Evolutionary conservation across 2,329 filamentous ascomycete genomes (phyloP), one percentile per base, ranked within the genome.

Genomic region (Rhinocladiella similis): DNA sequence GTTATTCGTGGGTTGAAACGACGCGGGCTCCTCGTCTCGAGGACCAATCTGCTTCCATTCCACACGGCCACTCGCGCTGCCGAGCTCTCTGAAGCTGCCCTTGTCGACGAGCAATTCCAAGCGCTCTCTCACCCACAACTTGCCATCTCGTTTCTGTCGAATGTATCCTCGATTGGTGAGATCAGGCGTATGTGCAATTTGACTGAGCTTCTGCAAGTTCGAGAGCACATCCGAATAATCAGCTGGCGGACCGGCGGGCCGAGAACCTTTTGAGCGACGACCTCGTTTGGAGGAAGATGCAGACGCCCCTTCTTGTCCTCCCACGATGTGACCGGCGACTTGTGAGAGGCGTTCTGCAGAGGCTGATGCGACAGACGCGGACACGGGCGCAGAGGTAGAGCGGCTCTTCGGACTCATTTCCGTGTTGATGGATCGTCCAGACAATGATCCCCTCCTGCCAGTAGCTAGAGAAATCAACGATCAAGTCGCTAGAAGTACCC

Each of bases 91-190:
- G 60, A 86, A 85, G 19, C 74, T 80, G 3, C 74, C 78, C 1
- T 71, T 64, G 57, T 87, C 83, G 13, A 87, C 73, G 13, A 87
- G 72, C 27, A 77, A 72, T 2, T 81, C 75, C 18, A 87, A 80
- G 2, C 84, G 75, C 64, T 87, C 83, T 22, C 83, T 77, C 0
- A 86, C 83, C 83, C 83, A 86, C 18, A 87, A 75, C 67, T 87
- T 87, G 2, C 84, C 84, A 3, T 82, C 79, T 68, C 82, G 75
- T 62, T 85, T 85, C 66, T 87, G 84, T 3, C 82, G 78, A 16
- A 82, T 68, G 59, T 86, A 87, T 22, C 84, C 84, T 60, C 79
- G 73, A 54, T 80, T 80, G 5, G 70, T 77, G 0, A 75, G 68
- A 50, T 84, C 75, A 1, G 84, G 83, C 1, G 78, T 85, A 18